Conservation (phyloP, 2,329 filamentous ascomycete genomes). For the Fonsecaea nubica region DNA sequence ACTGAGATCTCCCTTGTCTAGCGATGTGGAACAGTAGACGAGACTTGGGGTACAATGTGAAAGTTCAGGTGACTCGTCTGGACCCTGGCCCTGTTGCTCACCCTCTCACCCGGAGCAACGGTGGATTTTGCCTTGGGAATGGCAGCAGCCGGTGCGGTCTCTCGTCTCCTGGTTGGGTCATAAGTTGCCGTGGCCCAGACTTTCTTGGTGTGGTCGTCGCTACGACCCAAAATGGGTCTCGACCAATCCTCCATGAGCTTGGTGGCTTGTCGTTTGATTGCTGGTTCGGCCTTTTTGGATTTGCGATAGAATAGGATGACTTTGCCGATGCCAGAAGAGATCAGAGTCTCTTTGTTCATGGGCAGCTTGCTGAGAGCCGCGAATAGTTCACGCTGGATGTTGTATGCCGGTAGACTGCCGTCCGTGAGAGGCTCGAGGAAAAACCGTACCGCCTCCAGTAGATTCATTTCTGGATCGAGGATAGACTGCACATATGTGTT, state of each 20-base stretch:
- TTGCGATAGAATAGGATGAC: conserved; percentile 97
- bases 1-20: not conserved
- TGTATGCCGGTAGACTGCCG: conserved; percentile 91
- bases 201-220: conserved; percentile 92
- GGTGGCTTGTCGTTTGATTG: conserved; percentile 93
- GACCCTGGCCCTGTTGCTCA: conserved; percentile 63
- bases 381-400: conserved; percentile 95
- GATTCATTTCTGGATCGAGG: conserved; percentile 92
- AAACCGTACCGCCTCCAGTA: conserved; percentile 92
- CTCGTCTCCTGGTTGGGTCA: conserved; percentile 56
- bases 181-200: conserved; percentile 64
- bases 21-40: conserved; percentile 19
- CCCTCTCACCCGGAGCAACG: conserved; percentile 39
- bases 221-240: conserved; percentile 88
- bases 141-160: conserved; percentile 51
- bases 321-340: conserved; percentile 93
- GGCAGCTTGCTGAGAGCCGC: conserved; percentile 78
- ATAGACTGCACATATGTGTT: conserved; percentile 82
- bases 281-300: conserved; percentile 84
- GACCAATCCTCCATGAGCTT: conserved; percentile 95
- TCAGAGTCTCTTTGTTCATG: conserved; percentile 86
- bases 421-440: conserved; percentile 96
- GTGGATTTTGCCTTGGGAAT: conserved; percentile 48
- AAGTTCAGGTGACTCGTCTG: conserved; percentile 67
- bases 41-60: conserved; percentile 63